Conservation (phyloP, 768 basidiomycete genomes). For the Gyrodon lividus region DNA sequence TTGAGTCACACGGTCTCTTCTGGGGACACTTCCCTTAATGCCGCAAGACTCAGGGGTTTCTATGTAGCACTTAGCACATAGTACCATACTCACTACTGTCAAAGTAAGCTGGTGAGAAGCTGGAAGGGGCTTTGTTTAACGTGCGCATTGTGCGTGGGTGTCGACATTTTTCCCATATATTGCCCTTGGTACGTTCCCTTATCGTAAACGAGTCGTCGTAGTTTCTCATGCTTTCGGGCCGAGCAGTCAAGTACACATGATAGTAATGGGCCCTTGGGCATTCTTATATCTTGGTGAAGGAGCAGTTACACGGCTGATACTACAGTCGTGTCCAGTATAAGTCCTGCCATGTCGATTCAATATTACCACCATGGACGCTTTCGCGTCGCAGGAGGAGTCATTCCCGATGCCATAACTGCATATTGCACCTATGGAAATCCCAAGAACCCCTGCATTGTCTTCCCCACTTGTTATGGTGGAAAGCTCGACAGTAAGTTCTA, state of each 20-base stretch:
- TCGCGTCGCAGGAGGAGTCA: constrained; percentile 48
- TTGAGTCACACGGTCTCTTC: too few relatives aligned
- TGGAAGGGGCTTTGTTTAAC: too few relatives aligned
- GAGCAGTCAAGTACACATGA: not conserved
- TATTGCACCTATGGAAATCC: constrained; percentile 56
- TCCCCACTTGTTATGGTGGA: constrained; percentile 58
- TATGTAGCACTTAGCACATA: too few relatives aligned
- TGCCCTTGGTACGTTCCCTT: not conserved
- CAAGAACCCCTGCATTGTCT: constrained; percentile 55
- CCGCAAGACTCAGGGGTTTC: too few relatives aligned
- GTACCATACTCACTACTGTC: too few relatives aligned
- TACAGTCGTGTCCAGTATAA: not conserved
- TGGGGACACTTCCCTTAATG: too few relatives aligned
- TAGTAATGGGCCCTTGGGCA: not conserved
- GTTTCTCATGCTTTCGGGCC: constrained; percentile 2
- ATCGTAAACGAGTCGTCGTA: not conserved
- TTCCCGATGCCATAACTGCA: constrained; percentile 60
- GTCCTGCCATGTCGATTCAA: constrained; percentile 33
- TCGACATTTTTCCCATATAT: not conserved
- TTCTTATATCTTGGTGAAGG: constrained; percentile 3
- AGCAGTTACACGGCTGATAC: not conserved
- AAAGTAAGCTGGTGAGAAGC: too few relatives aligned
- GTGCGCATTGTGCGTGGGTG: too few relatives aligned
- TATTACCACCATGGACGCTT: constrained; percentile 57
- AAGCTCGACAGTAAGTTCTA: constrained; percentile 47